These are phyloP conservation scores for Gonium pectorale DNA, from an alignment of 139 green algal species.

Conservation along the genomic window DNA sequence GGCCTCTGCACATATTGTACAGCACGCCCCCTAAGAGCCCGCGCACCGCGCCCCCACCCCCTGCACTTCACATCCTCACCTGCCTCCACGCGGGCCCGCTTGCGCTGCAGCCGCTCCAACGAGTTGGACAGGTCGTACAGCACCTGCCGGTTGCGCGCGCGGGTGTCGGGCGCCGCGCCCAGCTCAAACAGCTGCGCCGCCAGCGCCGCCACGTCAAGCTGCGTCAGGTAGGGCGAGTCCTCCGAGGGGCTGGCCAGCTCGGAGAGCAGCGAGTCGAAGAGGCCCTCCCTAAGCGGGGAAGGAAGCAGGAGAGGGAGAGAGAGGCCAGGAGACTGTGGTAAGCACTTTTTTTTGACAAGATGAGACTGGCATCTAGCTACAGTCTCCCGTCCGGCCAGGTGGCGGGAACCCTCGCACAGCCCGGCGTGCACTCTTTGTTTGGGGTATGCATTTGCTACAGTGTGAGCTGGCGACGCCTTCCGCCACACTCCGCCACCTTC, in stretches of 20 bases:
- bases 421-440: too few relatives aligned
- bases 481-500: too few relatives aligned
- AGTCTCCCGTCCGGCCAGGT: too few relatives aligned
- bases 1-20: too few relatives aligned
- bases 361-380: too few relatives aligned
- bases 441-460: too few relatives aligned
- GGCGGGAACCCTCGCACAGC: too few relatives aligned
- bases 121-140: conserved; percentile 71
- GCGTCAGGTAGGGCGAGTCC: conserved; percentile 39
- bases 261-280: conserved; percentile 71
- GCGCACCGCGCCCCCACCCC: too few relatives aligned
- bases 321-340: not conserved
- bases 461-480: too few relatives aligned
- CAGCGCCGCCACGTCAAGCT: conserved; percentile 59
- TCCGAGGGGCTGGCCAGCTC: conserved; percentile 55
- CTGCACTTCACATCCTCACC: conserved; percentile 5
- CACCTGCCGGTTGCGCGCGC: conserved; percentile 70
- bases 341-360: too few relatives aligned
- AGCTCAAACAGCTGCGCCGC: conserved; percentile 73
- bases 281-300: conserved; percentile 57
- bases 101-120: conserved; percentile 62
- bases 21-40: too few relatives aligned
- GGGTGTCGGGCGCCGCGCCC: conserved; percentile 58
- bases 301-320: not conserved
- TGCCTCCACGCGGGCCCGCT: conserved; percentile 11